A percentile compares a stretch with the other conserved stretches of the same genome.
Evolutionary conservation across 2,329 filamentous ascomycete genomes (phyloP).

Genomic region (Lasiodiplodia theobromae): DNA sequence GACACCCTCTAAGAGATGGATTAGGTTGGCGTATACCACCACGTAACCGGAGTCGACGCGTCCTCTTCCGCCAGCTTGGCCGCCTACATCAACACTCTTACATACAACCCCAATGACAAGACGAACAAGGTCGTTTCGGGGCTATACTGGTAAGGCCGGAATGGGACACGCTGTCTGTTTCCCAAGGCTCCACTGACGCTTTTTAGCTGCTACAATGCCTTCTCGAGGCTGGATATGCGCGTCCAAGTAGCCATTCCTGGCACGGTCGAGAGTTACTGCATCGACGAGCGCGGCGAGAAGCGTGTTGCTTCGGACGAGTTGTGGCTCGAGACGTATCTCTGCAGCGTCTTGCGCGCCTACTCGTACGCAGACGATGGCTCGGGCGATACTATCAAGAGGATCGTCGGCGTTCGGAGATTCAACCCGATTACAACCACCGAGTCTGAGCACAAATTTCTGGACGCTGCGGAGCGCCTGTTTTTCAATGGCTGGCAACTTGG

Average conservation of each 20-base stretch:
- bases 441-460: conserved; percentile 93
- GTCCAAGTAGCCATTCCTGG: conserved; percentile 97
- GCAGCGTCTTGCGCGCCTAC: conserved; percentile 91
- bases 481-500: conserved; percentile 96
- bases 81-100: conserved; percentile 97
- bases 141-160: conserved; percentile 77
- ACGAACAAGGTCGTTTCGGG: conserved; percentile 91
- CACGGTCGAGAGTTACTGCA: conserved; percentile 94
- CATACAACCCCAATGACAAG: conserved; percentile 85
- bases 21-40: conserved; percentile 92
- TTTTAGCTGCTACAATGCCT: conserved; percentile 92
- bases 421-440: conserved; percentile 99
- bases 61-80: conserved; percentile 96
- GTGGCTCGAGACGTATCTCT: conserved; percentile 97
- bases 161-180: neutral
- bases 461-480: conserved; percentile 92
- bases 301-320: conserved; percentile 90
- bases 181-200: conserved; percentile 39
- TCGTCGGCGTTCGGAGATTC: conserved; percentile 95
- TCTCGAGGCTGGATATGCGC: conserved; percentile 96
- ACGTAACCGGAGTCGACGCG: conserved; percentile 96
- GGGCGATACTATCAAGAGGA: conserved; percentile 93
- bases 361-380: conserved; percentile 96
- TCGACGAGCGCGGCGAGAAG: conserved; percentile 96
- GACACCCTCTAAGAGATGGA: neutral